Conservation (phyloP, 768 basidiomycete genomes). For the Boletus rubescentipes region DNA sequence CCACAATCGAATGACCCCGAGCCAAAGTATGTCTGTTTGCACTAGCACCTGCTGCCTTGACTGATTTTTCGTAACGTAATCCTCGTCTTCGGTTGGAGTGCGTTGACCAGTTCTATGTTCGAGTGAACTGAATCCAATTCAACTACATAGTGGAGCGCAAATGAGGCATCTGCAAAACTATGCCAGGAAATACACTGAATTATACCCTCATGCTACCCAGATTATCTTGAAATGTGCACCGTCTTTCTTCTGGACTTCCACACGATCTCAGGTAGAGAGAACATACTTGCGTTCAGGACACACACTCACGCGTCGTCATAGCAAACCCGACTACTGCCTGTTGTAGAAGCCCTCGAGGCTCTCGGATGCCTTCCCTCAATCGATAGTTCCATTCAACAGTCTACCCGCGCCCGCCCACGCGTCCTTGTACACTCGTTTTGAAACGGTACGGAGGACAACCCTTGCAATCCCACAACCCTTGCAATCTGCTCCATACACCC, state of each 20-base stretch:
- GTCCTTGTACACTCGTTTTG: conserved; percentile 30
- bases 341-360: conserved; percentile 23
- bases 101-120: not conserved
- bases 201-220: too few relatives aligned
- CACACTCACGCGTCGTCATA: conserved; percentile 9
- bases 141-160: too few relatives aligned
- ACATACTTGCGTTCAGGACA: not conserved
- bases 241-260: conserved; percentile 7
- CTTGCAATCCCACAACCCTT: too few relatives aligned
- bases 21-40: conserved; percentile 21
- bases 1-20: conserved; percentile 3
- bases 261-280: conserved; percentile 12
- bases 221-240: too few relatives aligned
- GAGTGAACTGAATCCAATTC: not conserved
- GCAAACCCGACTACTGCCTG: conserved; percentile 20
- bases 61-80: conserved; percentile 22
- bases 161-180: too few relatives aligned
- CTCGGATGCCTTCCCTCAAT: conserved; percentile 22
- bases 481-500: too few relatives aligned
- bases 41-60: not conserved
- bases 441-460: conserved; percentile 18
- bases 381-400: not conserved
- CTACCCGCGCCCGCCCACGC: conserved; percentile 14
- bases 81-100: conserved; percentile 33
- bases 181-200: too few relatives aligned